Conservation (phyloP, 2,329 filamentous ascomycete species). For the Colletotrichum simmondsii region DNA sequence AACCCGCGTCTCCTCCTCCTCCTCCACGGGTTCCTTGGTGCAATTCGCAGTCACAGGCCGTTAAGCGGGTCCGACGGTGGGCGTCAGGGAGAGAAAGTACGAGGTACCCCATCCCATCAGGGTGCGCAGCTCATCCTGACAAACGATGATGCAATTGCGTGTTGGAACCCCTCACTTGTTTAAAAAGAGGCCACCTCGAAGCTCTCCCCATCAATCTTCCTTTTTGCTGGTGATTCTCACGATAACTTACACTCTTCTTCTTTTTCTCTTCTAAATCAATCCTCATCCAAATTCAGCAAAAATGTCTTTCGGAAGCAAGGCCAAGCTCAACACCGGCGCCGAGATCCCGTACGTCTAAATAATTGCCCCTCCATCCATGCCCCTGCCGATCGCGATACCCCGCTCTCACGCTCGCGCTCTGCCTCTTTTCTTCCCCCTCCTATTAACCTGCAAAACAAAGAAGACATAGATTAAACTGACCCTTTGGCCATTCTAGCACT, state of each 20-base stretch:
- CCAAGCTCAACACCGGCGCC: conserved; percentile 71
- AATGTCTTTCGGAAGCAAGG: conserved; percentile 68
- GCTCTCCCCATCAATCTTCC: background rate
- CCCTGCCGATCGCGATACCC: conserved; percentile 18
- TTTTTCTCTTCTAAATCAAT: background rate
- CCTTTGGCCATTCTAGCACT: conserved; percentile 19
- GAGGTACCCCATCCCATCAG: conserved; percentile 11
- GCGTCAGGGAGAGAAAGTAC: conserved; percentile 12
- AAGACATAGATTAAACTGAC: conserved; percentile 53
- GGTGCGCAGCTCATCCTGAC: conserved; percentile 32
- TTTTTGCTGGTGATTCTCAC: background rate
- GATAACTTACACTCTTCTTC: background rate
- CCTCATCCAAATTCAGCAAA: conserved; percentile 16
- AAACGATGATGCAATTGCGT: conserved; percentile 33
- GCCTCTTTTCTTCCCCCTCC: conserved; percentile 47
- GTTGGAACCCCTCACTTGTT: conserved; percentile 27
- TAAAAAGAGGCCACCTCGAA: conserved; percentile 10
- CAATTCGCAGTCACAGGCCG: too few relatives aligned
- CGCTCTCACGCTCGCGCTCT: conserved; percentile 34
- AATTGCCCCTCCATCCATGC: background rate
- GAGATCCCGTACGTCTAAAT: conserved; percentile 62
- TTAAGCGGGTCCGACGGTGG: conserved; percentile 32
- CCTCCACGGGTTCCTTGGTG: too few relatives aligned
- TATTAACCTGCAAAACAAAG: too few relatives aligned
- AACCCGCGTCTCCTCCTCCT: background rate